A percentile compares a stretch with the other conserved stretches of the same genome.
These are phyloP conservation scores for Entonaema liquescens DNA, from an alignment of 495 filamentous ascomycete species.

Conservation along the genomic window DNA sequence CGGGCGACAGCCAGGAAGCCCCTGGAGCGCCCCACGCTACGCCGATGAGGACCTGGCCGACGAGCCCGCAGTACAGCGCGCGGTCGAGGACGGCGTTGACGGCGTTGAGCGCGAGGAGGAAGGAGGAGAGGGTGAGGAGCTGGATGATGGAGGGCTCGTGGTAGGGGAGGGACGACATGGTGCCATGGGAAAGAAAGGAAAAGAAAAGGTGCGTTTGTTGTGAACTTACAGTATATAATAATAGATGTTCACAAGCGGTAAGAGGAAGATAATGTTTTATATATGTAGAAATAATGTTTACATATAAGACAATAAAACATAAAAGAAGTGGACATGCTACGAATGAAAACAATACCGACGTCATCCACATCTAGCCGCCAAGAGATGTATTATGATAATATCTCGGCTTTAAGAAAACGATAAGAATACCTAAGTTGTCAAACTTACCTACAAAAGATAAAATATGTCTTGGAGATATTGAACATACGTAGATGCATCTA, in stretches of 20 bases:
- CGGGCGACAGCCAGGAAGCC: slow-evolving; percentile 46
- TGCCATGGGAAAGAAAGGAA: not conserved
- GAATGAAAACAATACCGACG: not conserved
- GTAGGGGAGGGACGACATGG: slow-evolving; percentile 56
- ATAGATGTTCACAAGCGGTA: too few relatives aligned
- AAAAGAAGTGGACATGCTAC: not conserved
- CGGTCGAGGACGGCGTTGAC: slow-evolving; percentile 66
- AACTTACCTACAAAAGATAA: too few relatives aligned
- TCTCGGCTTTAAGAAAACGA: too few relatives aligned
- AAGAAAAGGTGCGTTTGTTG: not conserved
- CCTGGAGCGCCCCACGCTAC: slow-evolving; percentile 71
- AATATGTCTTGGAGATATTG: too few relatives aligned
- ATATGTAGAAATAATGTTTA: not conserved
- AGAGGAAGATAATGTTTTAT: not conserved
- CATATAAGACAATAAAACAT: not conserved
- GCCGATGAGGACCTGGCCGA: slow-evolving; percentile 79
- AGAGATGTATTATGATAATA: not conserved
- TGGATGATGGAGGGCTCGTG: slow-evolving; percentile 66
- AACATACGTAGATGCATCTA: too few relatives aligned
- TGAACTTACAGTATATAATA: not conserved
- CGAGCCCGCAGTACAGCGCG: slow-evolving; percentile 72
- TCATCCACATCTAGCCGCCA: not conserved
- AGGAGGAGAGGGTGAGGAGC: slow-evolving; percentile 69
- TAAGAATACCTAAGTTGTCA: too few relatives aligned
- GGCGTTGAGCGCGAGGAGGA: slow-evolving; percentile 72